Evolutionary conservation across 1,139 yeast genomes (phyloP).

Genomic region (Debaryomyces coudertii): DNA sequence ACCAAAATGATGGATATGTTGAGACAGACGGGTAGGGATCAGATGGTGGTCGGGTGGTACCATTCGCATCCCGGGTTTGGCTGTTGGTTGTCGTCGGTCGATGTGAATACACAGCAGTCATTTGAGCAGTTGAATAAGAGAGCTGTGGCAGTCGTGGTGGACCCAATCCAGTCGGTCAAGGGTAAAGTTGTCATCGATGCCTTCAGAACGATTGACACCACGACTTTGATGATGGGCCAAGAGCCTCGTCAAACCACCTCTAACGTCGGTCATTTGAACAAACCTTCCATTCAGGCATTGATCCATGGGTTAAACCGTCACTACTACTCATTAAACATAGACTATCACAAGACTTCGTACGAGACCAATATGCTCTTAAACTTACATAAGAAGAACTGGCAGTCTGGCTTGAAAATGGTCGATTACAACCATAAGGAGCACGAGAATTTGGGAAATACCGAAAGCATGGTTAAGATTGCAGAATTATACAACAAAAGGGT

Average conservation of each 20-base stretch:
- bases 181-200: constrained; percentile 99
- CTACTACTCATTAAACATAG: constrained; percentile 92
- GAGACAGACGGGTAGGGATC: constrained; percentile 96
- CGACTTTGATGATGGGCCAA: constrained; percentile 90
- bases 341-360: constrained; percentile 87
- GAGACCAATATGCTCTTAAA: constrained; percentile 95
- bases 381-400: constrained; percentile 96
- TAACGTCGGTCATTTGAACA: constrained; percentile 91
- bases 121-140: constrained; percentile 93
- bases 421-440: constrained; percentile 82
- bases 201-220: constrained; percentile 88
- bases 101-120: constrained; percentile 95
- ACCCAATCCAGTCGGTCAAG: constrained; percentile 96
- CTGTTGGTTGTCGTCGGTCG: constrained; percentile 98
- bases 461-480: constrained; percentile 86
- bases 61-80: constrained; percentile 99
- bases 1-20: constrained; percentile 99
- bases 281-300: constrained; percentile 97
- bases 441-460: constrained; percentile 71
- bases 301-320: constrained; percentile 97
- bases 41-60: constrained; percentile 99
- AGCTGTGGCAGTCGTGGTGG: constrained; percentile 97
- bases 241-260: constrained; percentile 98
- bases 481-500: constrained; percentile 88
- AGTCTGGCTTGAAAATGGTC: constrained; percentile 79